Base-by-base conservation (phyloP, 1,284 basidiomycete genomes). In the Amylostereum areolatum region DNA sequence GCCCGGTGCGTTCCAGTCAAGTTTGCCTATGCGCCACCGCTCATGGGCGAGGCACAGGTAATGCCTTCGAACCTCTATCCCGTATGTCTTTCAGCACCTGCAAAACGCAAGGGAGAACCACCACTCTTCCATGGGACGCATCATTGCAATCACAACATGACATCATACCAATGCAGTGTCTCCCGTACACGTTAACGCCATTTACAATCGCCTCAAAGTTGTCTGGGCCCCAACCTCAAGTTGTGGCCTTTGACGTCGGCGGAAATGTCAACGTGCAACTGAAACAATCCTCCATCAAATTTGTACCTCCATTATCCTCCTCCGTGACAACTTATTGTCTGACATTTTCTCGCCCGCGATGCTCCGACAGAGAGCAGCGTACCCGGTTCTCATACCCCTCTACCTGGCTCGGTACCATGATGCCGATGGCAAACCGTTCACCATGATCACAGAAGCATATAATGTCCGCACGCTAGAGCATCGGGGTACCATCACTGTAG, bases 301-400 rank as follows among this genome's bases (percentile, higher is more conserved):
- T 18, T 18, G 18, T 18, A 18, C 18, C 18, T 18, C 18, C 18
- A 18, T 18, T 18, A 18, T 18, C 18, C 18, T 18, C 18, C 18
- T 52, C 46, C 33, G 51, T 52, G 29, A 45, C 55, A 6, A 27
- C 44, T 7, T 41, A 32, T 10, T 57, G n/a, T 44, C 51, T n/a
- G 39, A 50, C 3, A 28, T 56, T 12, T 48, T 63, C 24, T 63
- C 62, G 30, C 18, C 18, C 18, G 18, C 18, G 18, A 18, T 18
- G 18, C 18, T 65, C 71, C 46, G 62, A 58, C n/a, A 73, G 71
- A 55, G 66, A 1, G 69, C 72, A 10, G 68, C 67, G 33, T 73
- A 71, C 50, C 72, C 72, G 2, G 59, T 75, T 42, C 65, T 75
- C 37, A 54, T 74, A 1, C 72, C 72, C 9, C 58, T 69, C 3